Evolutionary conservation across 768 basidiomycete genomes (phyloP).

Genomic region (Cantharellus anzutake): DNA sequence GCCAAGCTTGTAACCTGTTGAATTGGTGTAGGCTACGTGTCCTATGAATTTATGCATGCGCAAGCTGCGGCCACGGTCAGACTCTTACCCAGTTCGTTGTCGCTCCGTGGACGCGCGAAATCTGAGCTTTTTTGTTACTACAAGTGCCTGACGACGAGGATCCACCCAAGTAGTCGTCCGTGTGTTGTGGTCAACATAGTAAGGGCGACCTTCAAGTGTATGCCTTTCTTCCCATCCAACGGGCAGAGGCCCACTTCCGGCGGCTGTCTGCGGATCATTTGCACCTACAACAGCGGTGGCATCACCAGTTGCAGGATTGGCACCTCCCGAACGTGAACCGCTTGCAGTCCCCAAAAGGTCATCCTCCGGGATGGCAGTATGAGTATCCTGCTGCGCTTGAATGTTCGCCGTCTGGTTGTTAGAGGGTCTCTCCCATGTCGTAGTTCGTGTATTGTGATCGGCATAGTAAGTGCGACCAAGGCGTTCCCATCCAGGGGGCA

Average conservation of each 20-base stretch:
- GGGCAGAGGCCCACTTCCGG: slow-evolving; percentile 77
- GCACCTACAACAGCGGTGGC: slow-evolving; percentile 9
- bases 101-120: no score
- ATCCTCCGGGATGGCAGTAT: slow-evolving; percentile 67
- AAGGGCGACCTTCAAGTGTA: slow-evolving; percentile 94
- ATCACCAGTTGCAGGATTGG: no score
- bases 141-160: slow-evolving; percentile 87
- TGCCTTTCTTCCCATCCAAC: slow-evolving; percentile 99
- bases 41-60: no score
- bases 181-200: slow-evolving; percentile 99
- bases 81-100: no score
- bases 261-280: slow-evolving; percentile 27
- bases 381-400: slow-evolving; percentile 39
- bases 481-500: slow-evolving; percentile 90
- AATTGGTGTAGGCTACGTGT: no score
- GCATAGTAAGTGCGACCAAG: slow-evolving; percentile 96
- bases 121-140: no score
- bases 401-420: slow-evolving; percentile 45
- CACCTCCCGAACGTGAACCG: slow-evolving; percentile 13
- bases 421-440: slow-evolving; percentile 92
- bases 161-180: slow-evolving; percentile 99
- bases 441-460: slow-evolving; percentile 93
- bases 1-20: no score
- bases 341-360: slow-evolving; percentile 48
- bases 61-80: no score